These are phyloP conservation scores for Pestalotiopsis sp. DNA, from an alignment of 2,329 filamentous ascomycete species.

Conservation along the genomic window DNA sequence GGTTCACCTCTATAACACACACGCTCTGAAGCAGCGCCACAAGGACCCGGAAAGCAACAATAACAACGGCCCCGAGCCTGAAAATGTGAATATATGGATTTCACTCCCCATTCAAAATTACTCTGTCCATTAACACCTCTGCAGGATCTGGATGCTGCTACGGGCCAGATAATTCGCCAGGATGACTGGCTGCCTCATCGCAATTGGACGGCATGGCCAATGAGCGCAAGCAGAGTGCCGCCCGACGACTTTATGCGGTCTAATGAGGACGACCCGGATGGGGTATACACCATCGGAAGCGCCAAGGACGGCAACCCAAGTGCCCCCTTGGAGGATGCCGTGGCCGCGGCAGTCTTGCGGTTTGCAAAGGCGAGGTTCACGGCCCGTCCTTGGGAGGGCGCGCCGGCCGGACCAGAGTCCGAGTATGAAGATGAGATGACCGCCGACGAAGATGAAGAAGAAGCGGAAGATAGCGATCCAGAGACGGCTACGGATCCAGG, in stretches of 20 bases:
- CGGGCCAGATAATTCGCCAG: constrained; percentile 25
- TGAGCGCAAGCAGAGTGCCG: constrained; percentile 65
- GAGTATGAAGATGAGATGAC: constrained; percentile 18
- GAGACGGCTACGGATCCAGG: constrained; percentile 6
- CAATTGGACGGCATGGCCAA: constrained; percentile 85
- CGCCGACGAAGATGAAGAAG: constrained; percentile 17
- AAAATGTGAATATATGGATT: constrained; percentile 28
- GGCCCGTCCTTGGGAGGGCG: constrained; percentile 35
- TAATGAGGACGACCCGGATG: constrained; percentile 45
- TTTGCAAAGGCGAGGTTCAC: constrained; percentile 68
- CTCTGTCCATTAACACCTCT: constrained; percentile 25
- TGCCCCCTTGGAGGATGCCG: constrained; percentile 67
- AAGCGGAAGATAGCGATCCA: constrained; percentile 17
- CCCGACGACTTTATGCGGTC: constrained; percentile 52
- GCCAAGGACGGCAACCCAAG: constrained; percentile 52
- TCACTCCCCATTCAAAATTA: neutral
- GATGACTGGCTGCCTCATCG: constrained; percentile 55
- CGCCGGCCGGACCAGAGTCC: constrained; percentile 14
- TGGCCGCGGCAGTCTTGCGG: constrained; percentile 68
- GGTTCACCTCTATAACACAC: constrained; percentile 79
- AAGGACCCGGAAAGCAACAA: neutral
- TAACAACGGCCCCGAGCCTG: constrained; percentile 22
- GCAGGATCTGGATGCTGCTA: constrained; percentile 36
- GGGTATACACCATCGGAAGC: constrained; percentile 53
- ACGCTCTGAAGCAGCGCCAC: constrained; percentile 62